A percentile compares a stretch with the other conserved stretches of the same genome.
phyloP scores from a whole-genome alignment of 331 rosid species.

The Telfairia occidentalis region DNA sequence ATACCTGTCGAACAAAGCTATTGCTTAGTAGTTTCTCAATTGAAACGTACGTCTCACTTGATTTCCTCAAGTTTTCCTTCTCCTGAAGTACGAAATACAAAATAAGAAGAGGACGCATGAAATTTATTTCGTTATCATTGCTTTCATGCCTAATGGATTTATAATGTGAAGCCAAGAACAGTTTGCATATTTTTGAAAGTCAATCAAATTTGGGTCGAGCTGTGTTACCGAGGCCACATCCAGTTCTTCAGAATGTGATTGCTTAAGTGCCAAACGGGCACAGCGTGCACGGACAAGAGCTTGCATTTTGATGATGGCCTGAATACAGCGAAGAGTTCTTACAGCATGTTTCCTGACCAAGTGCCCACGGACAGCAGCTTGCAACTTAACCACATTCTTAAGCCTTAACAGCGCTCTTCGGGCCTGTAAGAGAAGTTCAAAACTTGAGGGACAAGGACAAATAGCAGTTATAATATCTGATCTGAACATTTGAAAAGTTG shows the following conservation, averaged over 20 bases:
- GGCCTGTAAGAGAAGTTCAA: conserved; percentile 35
- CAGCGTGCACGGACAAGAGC: conserved; percentile 63
- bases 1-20: conserved; percentile 71
- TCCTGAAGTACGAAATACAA: conserved; percentile 35
- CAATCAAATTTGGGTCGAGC: conserved; percentile 9
- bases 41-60: conserved; percentile 26
- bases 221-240: conserved; percentile 32
- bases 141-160: neutral
- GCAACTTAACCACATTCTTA: conserved; percentile 68
- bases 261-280: conserved; percentile 22
- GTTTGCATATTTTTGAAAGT: neutral
- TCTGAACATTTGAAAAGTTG: conserved; percentile 9
- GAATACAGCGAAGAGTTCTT: conserved; percentile 77
- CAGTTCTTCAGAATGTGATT: conserved; percentile 21
- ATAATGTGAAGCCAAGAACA: neutral
- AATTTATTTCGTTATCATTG: neutral
- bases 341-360: conserved; percentile 81
- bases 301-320: conserved; percentile 75
- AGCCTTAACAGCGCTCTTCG: conserved; percentile 33
- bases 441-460: neutral
- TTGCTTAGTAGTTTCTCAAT: conserved; percentile 65
- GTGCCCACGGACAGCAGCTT: conserved; percentile 90
- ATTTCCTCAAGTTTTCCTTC: conserved; percentile 30
- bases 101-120: neutral
- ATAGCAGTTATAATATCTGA: neutral